Evolutionary conservation across 2,329 filamentous ascomycete species (phyloP), one percentile per base, ranked within the genome.

Genomic region (Chaetomium globosum): DNA sequence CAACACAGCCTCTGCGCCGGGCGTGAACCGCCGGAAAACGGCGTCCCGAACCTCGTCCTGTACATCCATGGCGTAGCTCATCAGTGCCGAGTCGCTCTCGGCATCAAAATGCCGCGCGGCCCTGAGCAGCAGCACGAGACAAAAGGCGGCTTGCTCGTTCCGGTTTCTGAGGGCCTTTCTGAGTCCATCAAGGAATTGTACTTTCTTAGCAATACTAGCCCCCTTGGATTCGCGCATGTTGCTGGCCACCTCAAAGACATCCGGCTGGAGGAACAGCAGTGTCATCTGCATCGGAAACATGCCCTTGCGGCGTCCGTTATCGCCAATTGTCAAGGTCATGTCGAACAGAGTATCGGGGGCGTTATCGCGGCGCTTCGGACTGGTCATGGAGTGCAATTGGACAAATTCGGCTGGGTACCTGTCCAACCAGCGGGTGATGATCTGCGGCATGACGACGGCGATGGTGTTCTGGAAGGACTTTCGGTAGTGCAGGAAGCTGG

Each of bases 181-280:
- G 13, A 90, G 75, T 51, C 81, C 81, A 66, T 90, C 87, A 19
- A 90, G 77, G 69, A 89, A 89, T 3, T 83, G 80, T 6, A 89
- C 84, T 71, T 89, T 89, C 75, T 90, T 90, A 19, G 83, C 80
- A 74, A 89, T 84, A 70, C 84, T 82, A 62, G 81, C 80, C 69
- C 83, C 85, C 73, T 88, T 89, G 33, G 82, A 82, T 68, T 89
- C 87, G 65, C 86, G 82, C 73, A 90, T 79, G 74, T 88, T 88
- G 74, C 86, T 88, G 30, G 87, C 87, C 39, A 89, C 86, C 74
- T 89, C 86, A 69, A 90, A 90, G 6, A 90, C 85, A 69, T 90
- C 88, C 4, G 88, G 88, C 9, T 89, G 77, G 9, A 90, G 79
- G 65, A 90, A 83, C 10, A 90, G 76, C 4, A 90, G 76, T 13